phyloP scores from a whole-genome alignment of 306 rosid genomes.

The Lagenaria siceraria region DNA sequence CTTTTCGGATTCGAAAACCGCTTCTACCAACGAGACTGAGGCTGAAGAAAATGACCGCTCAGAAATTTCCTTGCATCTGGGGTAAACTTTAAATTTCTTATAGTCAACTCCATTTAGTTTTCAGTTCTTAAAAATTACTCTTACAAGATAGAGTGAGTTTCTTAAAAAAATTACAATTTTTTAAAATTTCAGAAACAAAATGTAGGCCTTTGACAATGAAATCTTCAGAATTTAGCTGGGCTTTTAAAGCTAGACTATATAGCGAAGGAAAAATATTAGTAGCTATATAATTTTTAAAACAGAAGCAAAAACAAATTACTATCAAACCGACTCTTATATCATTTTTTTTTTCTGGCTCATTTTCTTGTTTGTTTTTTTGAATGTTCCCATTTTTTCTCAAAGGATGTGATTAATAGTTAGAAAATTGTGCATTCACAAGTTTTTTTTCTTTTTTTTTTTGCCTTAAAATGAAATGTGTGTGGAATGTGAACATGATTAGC shows the following conservation, averaged over 20 bases:
- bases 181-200: not conserved
- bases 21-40: not conserved
- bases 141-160: too few species aligned
- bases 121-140: too few species aligned
- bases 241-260: not conserved
- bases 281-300: not conserved
- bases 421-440: not conserved
- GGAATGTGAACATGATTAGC: not conserved
- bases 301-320: not conserved
- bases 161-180: too few species aligned
- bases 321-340: not conserved
- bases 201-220: not conserved
- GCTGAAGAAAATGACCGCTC: conserved; percentile 33
- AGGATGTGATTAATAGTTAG: not conserved
- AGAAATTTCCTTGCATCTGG: conserved; percentile 50
- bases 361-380: not conserved
- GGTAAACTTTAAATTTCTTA: conserved; percentile 22
- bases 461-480: not conserved
- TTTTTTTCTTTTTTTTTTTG: not conserved
- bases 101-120: not conserved
- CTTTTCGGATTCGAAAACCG: not conserved
- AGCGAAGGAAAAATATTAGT: not conserved
- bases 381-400: not conserved
- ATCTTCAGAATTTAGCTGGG: not conserved
- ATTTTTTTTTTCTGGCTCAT: not conserved